Conservation (phyloP, 257 asterid species). For the Lycium barbarum region DNA sequence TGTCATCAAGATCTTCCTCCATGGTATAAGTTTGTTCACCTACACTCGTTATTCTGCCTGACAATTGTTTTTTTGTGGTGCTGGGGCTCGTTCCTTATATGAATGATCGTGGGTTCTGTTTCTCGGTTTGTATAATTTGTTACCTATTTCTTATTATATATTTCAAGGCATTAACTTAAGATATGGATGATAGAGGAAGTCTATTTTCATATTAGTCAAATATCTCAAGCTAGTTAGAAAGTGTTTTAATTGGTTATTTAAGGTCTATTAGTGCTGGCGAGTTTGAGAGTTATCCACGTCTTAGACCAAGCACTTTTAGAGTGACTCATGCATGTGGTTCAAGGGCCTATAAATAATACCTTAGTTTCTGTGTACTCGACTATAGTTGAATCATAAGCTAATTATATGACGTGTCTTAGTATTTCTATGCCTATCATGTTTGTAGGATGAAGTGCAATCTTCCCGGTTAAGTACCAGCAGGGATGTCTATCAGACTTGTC, state of each 20-base stretch:
- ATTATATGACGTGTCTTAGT: background rate
- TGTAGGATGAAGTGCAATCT: slow-evolving; percentile 64
- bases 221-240: slow-evolving; percentile 5
- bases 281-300: background rate
- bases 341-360: background rate
- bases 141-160: background rate
- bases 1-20: slow-evolving; percentile 52
- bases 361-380: background rate
- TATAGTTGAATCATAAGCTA: slow-evolving; percentile 2
- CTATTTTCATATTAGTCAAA: background rate
- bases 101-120: background rate
- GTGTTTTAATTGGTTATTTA: background rate
- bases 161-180: background rate
- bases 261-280: background rate
- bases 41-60: background rate
- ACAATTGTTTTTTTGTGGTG: background rate
- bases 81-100: background rate
- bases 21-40: slow-evolving; percentile 48
- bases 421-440: slow-evolving; percentile 11
- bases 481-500: slow-evolving; percentile 51
- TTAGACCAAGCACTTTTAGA: background rate
- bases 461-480: slow-evolving; percentile 46
- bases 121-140: background rate
- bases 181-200: slow-evolving; percentile 19
- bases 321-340: background rate